These are phyloP conservation scores for Periconia macrospinosa DNA, from an alignment of 2,329 filamentous ascomycete species.

Conservation along the genomic window DNA sequence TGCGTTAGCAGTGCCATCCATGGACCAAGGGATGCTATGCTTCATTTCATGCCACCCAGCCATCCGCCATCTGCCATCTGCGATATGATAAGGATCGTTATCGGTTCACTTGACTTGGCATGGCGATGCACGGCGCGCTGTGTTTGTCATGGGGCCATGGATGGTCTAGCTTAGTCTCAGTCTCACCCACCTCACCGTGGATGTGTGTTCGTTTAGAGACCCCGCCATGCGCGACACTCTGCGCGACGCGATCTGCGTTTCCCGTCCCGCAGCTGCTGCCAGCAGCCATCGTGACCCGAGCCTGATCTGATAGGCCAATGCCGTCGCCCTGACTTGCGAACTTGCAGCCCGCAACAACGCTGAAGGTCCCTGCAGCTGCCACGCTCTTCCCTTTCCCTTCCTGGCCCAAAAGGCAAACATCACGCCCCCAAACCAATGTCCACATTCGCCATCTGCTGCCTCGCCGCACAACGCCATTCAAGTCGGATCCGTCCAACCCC, in stretches of 20 bases:
- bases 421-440: neutral
- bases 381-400: conserved; percentile 12
- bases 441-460: neutral
- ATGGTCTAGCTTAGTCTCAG: conserved; percentile 2
- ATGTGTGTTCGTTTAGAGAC: conserved; percentile 14
- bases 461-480: neutral
- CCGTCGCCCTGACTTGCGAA: conserved; percentile 28
- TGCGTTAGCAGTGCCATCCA: neutral
- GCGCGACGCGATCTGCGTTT: conserved; percentile 30
- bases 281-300: conserved; percentile 21
- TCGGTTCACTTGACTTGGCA: too few species aligned
- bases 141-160: conserved; percentile 9
- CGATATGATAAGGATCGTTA: too few species aligned
- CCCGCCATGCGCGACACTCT: conserved; percentile 26
- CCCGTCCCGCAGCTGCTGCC: conserved; percentile 24
- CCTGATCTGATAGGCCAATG: conserved; percentile 44
- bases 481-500: neutral
- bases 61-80: too few species aligned
- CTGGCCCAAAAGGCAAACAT: neutral
- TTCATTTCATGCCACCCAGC: neutral
- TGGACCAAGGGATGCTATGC: too few species aligned
- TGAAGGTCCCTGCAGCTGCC: conserved; percentile 40
- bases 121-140: conserved; percentile 8
- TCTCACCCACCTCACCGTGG: too few species aligned
- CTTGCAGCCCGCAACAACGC: conserved; percentile 16